Evolutionary conservation across 2,329 filamentous ascomycete genomes (phyloP).

Genomic region (Monilinia fructicola): DNA sequence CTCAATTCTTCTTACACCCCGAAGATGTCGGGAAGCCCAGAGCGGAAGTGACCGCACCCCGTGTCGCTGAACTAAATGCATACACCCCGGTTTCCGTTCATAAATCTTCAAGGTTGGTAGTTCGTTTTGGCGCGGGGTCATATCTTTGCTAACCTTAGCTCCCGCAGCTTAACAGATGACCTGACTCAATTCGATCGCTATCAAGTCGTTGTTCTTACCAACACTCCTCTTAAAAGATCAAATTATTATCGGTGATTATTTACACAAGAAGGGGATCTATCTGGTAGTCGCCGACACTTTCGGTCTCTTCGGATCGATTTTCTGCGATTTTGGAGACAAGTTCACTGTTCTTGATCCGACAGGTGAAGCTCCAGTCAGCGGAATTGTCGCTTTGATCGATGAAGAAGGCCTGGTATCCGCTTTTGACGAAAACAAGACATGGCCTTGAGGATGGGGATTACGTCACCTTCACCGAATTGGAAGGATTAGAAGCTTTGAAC

Average conservation of each 20-base stretch:
- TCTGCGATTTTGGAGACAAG: constrained; percentile 94
- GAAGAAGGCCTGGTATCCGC: constrained; percentile 90
- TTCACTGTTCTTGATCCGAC: constrained; percentile 89
- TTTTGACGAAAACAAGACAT: constrained; percentile 92
- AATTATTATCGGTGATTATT: constrained; percentile 83
- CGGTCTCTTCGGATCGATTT: constrained; percentile 91
- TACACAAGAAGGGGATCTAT: constrained; percentile 90
- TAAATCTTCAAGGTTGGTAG: constrained; percentile 52
- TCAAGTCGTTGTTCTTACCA: constrained; percentile 89
- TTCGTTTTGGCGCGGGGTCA: not conserved
- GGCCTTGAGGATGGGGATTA: constrained; percentile 95
- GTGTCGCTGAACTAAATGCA: constrained; percentile 90
- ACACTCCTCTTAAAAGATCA: constrained; percentile 78
- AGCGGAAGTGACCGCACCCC: constrained; percentile 80
- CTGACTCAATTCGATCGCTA: constrained; percentile 83
- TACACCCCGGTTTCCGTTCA: constrained; percentile 90
- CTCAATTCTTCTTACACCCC: constrained; percentile 91
- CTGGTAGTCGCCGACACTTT: constrained; percentile 85
- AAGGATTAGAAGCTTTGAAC: constrained; percentile 90
- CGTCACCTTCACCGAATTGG: constrained; percentile 89
- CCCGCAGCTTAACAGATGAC: constrained; percentile 67
- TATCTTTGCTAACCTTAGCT: constrained; percentile 27
- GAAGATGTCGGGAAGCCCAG: constrained; percentile 91
- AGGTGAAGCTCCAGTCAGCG: constrained; percentile 81
- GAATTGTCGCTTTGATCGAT: constrained; percentile 87